Conservation (phyloP, 768 basidiomycete genomes). For the Russula olivacea region DNA sequence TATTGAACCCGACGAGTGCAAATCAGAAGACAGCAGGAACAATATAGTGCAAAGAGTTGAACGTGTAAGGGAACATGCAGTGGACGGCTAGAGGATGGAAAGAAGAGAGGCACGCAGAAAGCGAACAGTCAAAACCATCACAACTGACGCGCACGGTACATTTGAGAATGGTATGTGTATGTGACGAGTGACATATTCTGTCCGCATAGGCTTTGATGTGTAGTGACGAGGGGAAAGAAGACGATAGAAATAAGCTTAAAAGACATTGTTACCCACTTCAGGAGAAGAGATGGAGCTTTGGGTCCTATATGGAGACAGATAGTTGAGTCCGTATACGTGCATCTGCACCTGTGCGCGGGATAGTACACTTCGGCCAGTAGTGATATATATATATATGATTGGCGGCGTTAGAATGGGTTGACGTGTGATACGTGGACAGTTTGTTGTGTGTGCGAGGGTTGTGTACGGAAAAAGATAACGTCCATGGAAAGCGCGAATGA, state of each 20-base stretch:
- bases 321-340: slow-evolving; percentile 9
- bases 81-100: not conserved
- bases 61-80: not conserved
- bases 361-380: slow-evolving; percentile 15
- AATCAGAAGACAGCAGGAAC: not conserved
- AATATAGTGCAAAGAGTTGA: not conserved
- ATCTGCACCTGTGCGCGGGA: slow-evolving; percentile 12
- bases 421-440: slow-evolving; percentile 4
- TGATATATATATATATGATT: slow-evolving; percentile 15
- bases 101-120: not conserved
- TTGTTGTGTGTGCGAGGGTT: not conserved
- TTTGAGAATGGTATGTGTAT: not conserved
- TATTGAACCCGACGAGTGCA: not conserved
- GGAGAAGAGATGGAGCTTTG: not conserved
- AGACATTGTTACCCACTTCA: slow-evolving; percentile 2
- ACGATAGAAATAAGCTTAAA: slow-evolving; percentile 3
- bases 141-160: not conserved
- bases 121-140: not conserved
- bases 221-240: not conserved
- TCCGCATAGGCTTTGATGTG: slow-evolving; percentile 1
- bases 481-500: not conserved
- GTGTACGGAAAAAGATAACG: not conserved
- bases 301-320: slow-evolving; percentile 17
- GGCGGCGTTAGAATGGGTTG: slow-evolving; percentile 2
- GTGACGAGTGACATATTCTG: not conserved